Evolutionary conservation across 2,329 filamentous ascomycete genomes (phyloP).

Genomic region (Pestalotiopsis sp.): DNA sequence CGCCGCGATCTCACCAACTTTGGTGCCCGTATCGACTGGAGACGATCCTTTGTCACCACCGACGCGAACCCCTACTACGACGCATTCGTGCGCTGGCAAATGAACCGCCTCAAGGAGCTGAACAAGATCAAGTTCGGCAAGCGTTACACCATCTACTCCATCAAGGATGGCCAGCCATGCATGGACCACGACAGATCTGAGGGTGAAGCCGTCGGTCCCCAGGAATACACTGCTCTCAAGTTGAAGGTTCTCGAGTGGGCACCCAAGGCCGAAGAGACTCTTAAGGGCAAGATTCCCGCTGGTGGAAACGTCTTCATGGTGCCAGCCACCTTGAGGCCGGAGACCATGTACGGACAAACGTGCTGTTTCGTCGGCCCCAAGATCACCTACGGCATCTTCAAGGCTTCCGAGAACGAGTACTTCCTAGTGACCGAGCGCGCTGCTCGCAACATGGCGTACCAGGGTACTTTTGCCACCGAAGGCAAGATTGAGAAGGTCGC

Average conservation of each 20-base stretch:
- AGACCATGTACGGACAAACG: slow-evolving; percentile 98
- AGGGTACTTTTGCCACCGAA: slow-evolving; percentile 78
- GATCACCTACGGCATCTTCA: slow-evolving; percentile 87
- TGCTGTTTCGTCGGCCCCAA: slow-evolving; percentile 94
- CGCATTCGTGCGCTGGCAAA: slow-evolving; percentile 94
- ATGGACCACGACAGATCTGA: slow-evolving; percentile 84
- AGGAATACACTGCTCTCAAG: slow-evolving; percentile 93
- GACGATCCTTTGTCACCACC: slow-evolving; percentile 89
- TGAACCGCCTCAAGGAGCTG: slow-evolving; percentile 85
- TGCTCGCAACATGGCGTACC: slow-evolving; percentile 96
- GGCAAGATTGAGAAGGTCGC: slow-evolving; percentile 73
- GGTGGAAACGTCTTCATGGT: slow-evolving; percentile 84
- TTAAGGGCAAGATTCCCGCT: slow-evolving; percentile 77
- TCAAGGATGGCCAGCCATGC: slow-evolving; percentile 85
- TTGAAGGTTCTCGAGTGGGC: slow-evolving; percentile 90
- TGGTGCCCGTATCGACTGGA: slow-evolving; percentile 89
- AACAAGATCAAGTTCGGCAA: slow-evolving; percentile 93
- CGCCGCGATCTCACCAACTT: slow-evolving; percentile 79
- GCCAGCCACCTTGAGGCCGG: slow-evolving; percentile 86
- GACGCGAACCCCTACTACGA: slow-evolving; percentile 98
- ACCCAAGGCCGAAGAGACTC: slow-evolving; percentile 66
- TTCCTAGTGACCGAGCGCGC: slow-evolving; percentile 81
- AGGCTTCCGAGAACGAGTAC: slow-evolving; percentile 75
- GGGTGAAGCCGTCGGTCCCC: slow-evolving; percentile 79
- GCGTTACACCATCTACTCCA: slow-evolving; percentile 89